Evolutionary conservation across 140 eudicot genomes (phyloP).

Genomic region (Artemisia princeps): DNA sequence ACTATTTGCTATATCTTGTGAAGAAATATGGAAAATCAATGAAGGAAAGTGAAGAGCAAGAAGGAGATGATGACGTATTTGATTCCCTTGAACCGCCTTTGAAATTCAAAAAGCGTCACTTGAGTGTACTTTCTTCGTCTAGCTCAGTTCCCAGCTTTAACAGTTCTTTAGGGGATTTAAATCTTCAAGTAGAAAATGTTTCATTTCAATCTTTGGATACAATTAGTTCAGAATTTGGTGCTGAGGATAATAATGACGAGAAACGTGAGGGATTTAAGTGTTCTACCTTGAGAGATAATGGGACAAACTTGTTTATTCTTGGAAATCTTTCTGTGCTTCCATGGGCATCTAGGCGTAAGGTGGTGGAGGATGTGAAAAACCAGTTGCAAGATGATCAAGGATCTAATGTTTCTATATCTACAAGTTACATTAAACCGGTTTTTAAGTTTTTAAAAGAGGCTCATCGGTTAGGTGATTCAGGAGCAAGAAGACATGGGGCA

Average conservation of each 20-base stretch:
- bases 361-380: constrained; percentile 31
- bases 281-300: neutral
- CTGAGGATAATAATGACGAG: constrained; percentile 15
- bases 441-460: constrained; percentile 36
- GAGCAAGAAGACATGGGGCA: constrained; percentile 30
- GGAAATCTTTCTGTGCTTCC: constrained; percentile 32
- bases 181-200: constrained; percentile 29
- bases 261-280: constrained; percentile 1
- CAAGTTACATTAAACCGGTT: constrained; percentile 26
- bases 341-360: constrained; percentile 31
- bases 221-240: neutral
- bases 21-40: constrained; percentile 29
- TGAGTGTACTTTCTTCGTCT: constrained; percentile 19
- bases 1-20: constrained; percentile 32
- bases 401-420: constrained; percentile 21
- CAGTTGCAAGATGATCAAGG: constrained; percentile 24
- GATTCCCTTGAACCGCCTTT: constrained; percentile 18
- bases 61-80: constrained; percentile 19
- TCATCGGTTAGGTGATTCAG: constrained; percentile 25
- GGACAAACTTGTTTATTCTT: constrained; percentile 26
- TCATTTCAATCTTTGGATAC: constrained; percentile 26
- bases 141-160: constrained; percentile 24
- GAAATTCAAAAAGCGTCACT: constrained; percentile 21
- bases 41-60: constrained; percentile 6
- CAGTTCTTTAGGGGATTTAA: constrained; percentile 26